Percentiles rank a stretch among this genome's conserved stretches.
Evolutionary conservation across 2,329 filamentous ascomycete species (phyloP).

Genomic region (Xylaria sp.): DNA sequence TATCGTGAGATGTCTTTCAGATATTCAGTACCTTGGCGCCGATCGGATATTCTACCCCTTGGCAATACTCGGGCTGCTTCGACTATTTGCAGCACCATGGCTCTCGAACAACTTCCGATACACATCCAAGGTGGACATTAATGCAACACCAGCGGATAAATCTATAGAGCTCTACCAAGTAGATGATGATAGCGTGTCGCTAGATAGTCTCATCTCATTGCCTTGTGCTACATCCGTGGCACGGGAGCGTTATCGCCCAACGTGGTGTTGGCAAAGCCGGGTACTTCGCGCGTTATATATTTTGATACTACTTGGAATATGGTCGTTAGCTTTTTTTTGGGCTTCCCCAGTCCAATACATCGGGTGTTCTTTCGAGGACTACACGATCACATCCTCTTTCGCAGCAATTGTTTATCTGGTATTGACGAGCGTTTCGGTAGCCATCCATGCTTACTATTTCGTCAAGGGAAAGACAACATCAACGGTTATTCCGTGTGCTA

Average conservation of each 20-base stretch:
- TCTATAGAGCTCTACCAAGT: background rate
- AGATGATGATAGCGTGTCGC: background rate
- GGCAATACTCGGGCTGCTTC: constrained; percentile 30
- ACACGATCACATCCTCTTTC: background rate
- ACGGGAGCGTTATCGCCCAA: background rate
- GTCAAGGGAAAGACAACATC: constrained; percentile 20
- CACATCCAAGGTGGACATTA: background rate
- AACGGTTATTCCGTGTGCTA: constrained; percentile 38
- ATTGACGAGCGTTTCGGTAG: constrained; percentile 17
- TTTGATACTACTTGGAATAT: background rate
- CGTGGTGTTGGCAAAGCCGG: background rate
- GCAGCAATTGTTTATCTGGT: constrained; percentile 29
- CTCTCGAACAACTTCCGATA: constrained; percentile 17
- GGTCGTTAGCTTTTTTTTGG: constrained; percentile 17
- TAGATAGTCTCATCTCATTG: background rate
- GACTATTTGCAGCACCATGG: constrained; percentile 33
- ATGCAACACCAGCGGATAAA: background rate
- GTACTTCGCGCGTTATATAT: background rate
- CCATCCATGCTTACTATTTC: constrained; percentile 29
- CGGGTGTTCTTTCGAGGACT: background rate
- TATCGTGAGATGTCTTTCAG: background rate
- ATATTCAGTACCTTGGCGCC: background rate
- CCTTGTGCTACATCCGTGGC: background rate
- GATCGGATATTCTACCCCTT: constrained; percentile 4
- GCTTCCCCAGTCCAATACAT: background rate